Percentiles rank a stretch among this genome's conserved stretches.
Evolutionary conservation across 768 basidiomycete genomes (phyloP).

Genomic region (Kwoniella shandongensis): DNA sequence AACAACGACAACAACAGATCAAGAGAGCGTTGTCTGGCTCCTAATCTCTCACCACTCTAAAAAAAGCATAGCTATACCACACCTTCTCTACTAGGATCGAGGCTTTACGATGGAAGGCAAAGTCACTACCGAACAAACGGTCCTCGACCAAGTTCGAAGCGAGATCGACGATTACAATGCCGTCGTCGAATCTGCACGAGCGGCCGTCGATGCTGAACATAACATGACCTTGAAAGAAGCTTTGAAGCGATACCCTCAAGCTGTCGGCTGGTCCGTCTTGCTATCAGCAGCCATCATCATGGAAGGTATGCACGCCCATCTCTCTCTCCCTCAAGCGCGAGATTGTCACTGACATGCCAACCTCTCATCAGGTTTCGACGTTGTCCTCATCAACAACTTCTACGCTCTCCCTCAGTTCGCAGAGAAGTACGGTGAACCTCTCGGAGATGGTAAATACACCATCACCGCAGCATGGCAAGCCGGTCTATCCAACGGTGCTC

Average conservation of each 20-base stretch:
- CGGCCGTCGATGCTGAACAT: constrained; percentile 9
- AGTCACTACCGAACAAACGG: constrained; percentile 17
- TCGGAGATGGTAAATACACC: constrained; percentile 36
- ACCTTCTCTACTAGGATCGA: too few relatives aligned
- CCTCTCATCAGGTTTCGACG: constrained; percentile 32
- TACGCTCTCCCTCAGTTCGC: constrained; percentile 38
- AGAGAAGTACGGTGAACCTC: constrained; percentile 28
- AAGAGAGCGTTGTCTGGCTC: background rate
- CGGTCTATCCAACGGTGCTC: constrained; percentile 49
- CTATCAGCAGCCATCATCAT: constrained; percentile 28
- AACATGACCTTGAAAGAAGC: constrained; percentile 13
- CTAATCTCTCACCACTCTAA: background rate
- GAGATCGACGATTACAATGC: constrained; percentile 15
- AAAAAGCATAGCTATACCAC: background rate
- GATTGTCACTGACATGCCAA: background rate
- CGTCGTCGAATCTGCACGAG: constrained; percentile 3
- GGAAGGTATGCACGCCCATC: too few relatives aligned
- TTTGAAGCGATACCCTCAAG: constrained; percentile 10
- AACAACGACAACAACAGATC: background rate
- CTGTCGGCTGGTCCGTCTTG: constrained; percentile 16
- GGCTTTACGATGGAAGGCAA: background rate
- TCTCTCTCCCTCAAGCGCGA: too few relatives aligned
- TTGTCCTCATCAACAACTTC: constrained; percentile 13
- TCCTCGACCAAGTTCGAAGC: constrained; percentile 13
- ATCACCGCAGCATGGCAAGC: constrained; percentile 53